Base-by-base conservation (phyloP, 352 stramenopile genomes). In the Elongisporangium anandrum region DNA sequence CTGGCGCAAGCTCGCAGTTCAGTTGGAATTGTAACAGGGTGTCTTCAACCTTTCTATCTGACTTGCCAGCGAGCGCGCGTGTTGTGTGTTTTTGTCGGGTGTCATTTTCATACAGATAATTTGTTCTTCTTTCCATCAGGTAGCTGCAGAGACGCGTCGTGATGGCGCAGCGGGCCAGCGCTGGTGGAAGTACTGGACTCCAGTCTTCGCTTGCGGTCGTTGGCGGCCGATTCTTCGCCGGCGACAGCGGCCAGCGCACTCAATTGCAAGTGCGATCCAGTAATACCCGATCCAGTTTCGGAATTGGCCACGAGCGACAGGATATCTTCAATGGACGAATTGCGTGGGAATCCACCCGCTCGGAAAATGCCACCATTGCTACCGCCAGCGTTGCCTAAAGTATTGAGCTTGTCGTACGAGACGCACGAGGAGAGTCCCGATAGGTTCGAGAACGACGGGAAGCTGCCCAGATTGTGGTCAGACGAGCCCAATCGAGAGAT, bases 291-390 rank as follows among this genome's bases (percentile, higher is more conserved):
- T 45, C 78, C 70, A 4, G 69, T 72, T 66, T 92, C 82, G 3
- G 82, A 92, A 34, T 81, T 90, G 19, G 85, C 85, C 48, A 94
- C 83, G 1, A 94, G 71, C 56, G 85, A 94, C 52, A 94, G 59
- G 65, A 94, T 94, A 57, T 94, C 85, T 59, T 94, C 85, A 48
- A 94, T 92, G 15, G 85, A 94, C 20, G 85, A 94, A 65, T 94
- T 94, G 26, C 84, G 84, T 16, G 84, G 84, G 54, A 94, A 90
- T 3, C 53, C 56, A 10, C 68, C 62, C 1, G 34, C 34, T 45
- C 34, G 34, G 34, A 45, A 45, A 12, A 45, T 17, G 34, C 34
- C 34, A 3, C 34, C 34, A 12, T 15, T 45, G 34, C 4, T 45
- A 45, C 34, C 34, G 34, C 34, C 34, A 12, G 34, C 34, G 17